Conservation (phyloP, 768 basidiomycete genomes). For the Amanita thiersii region DNA sequence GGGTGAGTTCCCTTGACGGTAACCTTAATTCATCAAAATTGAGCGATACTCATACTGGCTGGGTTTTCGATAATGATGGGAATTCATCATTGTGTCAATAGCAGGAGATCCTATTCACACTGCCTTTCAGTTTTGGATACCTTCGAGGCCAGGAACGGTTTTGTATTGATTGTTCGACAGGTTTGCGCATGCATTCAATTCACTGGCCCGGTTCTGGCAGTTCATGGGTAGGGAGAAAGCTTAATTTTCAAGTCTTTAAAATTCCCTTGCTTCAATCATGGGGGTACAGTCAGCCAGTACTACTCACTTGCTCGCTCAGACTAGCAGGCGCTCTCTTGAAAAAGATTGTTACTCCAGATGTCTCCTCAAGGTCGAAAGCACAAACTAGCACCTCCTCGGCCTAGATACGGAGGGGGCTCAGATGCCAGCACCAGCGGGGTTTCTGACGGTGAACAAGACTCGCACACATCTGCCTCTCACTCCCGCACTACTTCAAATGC, state of each 20-base stretch:
- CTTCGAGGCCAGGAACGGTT: not conserved
- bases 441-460: constrained; percentile 22
- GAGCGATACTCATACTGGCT: not conserved
- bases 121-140: not conserved
- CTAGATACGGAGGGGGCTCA: constrained; percentile 15
- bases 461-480: constrained; percentile 18
- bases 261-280: not conserved
- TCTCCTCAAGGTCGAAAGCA: constrained; percentile 6
- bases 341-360: not conserved
- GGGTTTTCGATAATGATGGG: not conserved
- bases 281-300: not conserved
- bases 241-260: not conserved
- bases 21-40: not conserved
- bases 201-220: not conserved
- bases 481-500: constrained; percentile 25
- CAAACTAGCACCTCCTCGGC: constrained; percentile 24
- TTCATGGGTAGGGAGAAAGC: too few species aligned
- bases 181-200: not conserved
- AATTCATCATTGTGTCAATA: not conserved
- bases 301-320: not conserved
- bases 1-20: too few species aligned
- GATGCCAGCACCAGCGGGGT: constrained; percentile 14
- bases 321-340: not conserved
- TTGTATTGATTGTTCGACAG: not conserved
- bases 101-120: constrained; percentile 6